A percentile compares a stretch with the other conserved stretches of the same genome.
phyloP scores from a whole-genome alignment of 352 stramenopile species.

The Phytophthora macrochlamydospora region DNA sequence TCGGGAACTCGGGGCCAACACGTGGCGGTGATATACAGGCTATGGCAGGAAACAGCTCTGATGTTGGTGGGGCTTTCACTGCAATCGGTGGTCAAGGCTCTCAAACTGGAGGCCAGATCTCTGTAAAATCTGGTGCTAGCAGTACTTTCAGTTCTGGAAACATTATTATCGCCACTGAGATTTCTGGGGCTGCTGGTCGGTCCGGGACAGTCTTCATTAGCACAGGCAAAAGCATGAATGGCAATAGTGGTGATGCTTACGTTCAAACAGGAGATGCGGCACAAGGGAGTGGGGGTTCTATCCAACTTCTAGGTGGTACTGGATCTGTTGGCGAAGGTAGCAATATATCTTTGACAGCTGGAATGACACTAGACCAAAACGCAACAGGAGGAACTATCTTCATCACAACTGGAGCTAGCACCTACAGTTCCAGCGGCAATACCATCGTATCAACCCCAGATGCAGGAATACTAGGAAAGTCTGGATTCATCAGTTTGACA shows the following conservation, averaged over 20 bases:
- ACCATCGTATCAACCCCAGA: conserved; percentile 18
- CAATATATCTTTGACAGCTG: conserved; percentile 26
- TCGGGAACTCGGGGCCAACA: conserved; percentile 24
- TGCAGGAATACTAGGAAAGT: conserved; percentile 19
- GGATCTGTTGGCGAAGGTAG: conserved; percentile 28
- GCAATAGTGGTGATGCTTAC: conserved; percentile 27
- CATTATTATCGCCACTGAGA: conserved; percentile 15
- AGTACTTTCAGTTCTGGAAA: conserved; percentile 28
- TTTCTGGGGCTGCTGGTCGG: conserved; percentile 21
- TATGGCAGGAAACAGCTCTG: conserved; percentile 30
- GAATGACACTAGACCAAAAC: conserved; percentile 22
- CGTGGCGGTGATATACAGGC: conserved; percentile 26
- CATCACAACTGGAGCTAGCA: conserved; percentile 13
- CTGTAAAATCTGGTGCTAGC: conserved; percentile 24
- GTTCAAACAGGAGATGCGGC: conserved; percentile 34
- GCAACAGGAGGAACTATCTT: conserved; percentile 20
- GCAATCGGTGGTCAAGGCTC: conserved; percentile 24
- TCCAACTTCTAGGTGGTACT: conserved; percentile 25
- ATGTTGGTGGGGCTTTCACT: conserved; percentile 24
- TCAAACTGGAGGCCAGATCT: conserved; percentile 31
- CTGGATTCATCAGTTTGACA: conserved; percentile 16
- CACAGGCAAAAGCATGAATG: conserved; percentile 27
- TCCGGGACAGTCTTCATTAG: conserved; percentile 22
- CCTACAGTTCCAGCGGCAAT: conserved; percentile 27
- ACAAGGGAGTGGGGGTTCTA: conserved; percentile 31